Percentiles rank a stretch among this genome's conserved stretches.
Conservation (phyloP, 495 filamentous ascomycete genomes). For the Daldinia grandis region DNA sequence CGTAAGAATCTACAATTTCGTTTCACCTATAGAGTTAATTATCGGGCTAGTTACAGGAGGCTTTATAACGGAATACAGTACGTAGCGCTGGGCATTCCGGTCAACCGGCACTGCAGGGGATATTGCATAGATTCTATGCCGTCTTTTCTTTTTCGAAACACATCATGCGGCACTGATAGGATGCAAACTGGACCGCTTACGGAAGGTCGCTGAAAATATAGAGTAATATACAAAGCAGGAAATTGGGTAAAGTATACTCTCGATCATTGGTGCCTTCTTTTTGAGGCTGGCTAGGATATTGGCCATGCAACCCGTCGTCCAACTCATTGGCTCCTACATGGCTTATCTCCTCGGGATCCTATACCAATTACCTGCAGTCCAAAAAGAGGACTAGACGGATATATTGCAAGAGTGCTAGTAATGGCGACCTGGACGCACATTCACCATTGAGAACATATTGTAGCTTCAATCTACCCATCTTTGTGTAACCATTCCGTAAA, state of each 20-base stretch:
- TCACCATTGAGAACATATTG: background rate
- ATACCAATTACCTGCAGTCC: constrained; percentile 56
- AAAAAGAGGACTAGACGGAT: constrained; percentile 59
- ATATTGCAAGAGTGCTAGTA: constrained; percentile 53
- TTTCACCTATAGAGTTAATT: constrained; percentile 50
- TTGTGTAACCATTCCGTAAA: background rate
- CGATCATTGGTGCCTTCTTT: constrained; percentile 53
- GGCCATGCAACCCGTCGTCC: constrained; percentile 65
- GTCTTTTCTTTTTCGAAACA: too few relatives aligned
- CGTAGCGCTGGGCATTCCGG: constrained; percentile 74
- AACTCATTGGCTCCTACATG: constrained; percentile 47
- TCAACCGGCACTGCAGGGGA: constrained; percentile 68
- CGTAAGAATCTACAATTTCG: constrained; percentile 32
- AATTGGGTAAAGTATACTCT: constrained; percentile 47
- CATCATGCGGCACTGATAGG: constrained; percentile 68
- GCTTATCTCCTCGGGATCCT: constrained; percentile 47
- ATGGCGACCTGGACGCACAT: background rate
- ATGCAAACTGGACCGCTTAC: constrained; percentile 61
- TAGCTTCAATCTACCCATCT: background rate
- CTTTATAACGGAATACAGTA: constrained; percentile 47
- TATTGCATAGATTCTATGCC: too few relatives aligned
- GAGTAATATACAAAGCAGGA: constrained; percentile 69
- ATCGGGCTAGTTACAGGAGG: constrained; percentile 59
- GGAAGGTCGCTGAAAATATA: constrained; percentile 67
- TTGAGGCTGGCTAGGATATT: constrained; percentile 61